These are phyloP conservation scores for Pythium rhizo-oryzae DNA, from an alignment of 352 stramenopile species.

Conservation along the genomic window DNA sequence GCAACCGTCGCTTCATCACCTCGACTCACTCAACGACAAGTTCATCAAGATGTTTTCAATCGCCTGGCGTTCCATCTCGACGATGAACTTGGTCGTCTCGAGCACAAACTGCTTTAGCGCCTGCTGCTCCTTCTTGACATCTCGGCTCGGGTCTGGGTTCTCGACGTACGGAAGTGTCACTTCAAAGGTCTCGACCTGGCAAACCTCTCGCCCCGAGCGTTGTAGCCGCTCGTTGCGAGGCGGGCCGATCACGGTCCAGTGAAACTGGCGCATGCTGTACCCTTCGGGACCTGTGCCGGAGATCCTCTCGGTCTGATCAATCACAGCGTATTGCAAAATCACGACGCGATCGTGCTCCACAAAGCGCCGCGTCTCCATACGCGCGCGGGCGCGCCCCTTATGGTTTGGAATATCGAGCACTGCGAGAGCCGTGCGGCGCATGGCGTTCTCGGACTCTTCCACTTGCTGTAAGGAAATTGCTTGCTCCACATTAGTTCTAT, in stretches of 20 bases:
- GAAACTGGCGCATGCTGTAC: slow-evolving; percentile 5
- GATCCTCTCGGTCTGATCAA: not conserved
- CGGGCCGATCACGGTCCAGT: slow-evolving; percentile 12
- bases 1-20: not conserved
- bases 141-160: not conserved
- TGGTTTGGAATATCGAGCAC: slow-evolving; percentile 5
- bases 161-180: not conserved
- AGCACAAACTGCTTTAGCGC: not conserved
- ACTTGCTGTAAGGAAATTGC: not conserved
- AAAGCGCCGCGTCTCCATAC: slow-evolving; percentile 9
- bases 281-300: not conserved
- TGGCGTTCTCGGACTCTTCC: not conserved
- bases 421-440: not conserved
- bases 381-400: not conserved
- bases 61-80: slow-evolving; percentile 3
- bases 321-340: slow-evolving; percentile 8
- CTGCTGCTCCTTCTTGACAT: not conserved
- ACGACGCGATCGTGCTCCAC: slow-evolving; percentile 8
- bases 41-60: slow-evolving; percentile 15
- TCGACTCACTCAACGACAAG: not conserved
- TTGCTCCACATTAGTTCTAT: too few species aligned
- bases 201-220: not conserved
- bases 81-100: not conserved
- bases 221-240: slow-evolving; percentile 1
- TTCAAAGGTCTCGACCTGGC: slow-evolving; percentile 14